Evolutionary conservation across 1,139 yeast genomes (phyloP), one percentile per base, ranked within the genome.

Genomic region (Debaryomyces singareniensis): DNA sequence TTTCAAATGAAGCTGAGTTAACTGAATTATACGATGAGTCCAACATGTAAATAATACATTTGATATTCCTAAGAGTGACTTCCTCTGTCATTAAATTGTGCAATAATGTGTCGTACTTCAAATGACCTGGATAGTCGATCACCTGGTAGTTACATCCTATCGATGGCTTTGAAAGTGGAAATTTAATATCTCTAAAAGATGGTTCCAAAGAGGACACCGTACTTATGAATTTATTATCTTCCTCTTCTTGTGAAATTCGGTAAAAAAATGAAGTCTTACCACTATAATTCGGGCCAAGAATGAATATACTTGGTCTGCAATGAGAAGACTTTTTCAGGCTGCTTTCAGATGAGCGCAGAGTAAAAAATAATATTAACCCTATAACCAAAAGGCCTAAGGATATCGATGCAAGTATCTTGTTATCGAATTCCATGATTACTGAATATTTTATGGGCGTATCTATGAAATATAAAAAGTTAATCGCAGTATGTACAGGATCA

Each of bases 121-220:
- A 60, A 53, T 83, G 91, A 5, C 96, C 96, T 2, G 97, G 97
- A 42, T 78, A 78, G 49, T 89, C 97, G 29, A 81, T 68, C 27
- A 87, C 51, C 41, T 68, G 67, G 53, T 59, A 68, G 20, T 42
- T 39, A 33, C 55, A 58, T 21, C 52, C 52, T 25, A 65, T 58
- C 25, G 55, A 33, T 2, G 47, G 39, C 30, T 53, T 56, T 29
- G 69, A 43, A 25, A 65, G 45, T 2, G 73, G 73, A 14, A 67
- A 45, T 9, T 40, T 34, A 6, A 64, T 35, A 6, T 46, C 42
- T 1, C 50, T 46, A 28, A 53, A 44, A 36, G 61, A 64, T 3
- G 66, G 61, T 26, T 65, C 71, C n/a, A 66, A 50, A 12, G 74
- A 68, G 7, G 71, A 59, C 2, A 70, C 55, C 0, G 75, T 66